Base-by-base conservation (phyloP, 805 yeast genomes). In the Cyberlindnera meyerae region DNA sequence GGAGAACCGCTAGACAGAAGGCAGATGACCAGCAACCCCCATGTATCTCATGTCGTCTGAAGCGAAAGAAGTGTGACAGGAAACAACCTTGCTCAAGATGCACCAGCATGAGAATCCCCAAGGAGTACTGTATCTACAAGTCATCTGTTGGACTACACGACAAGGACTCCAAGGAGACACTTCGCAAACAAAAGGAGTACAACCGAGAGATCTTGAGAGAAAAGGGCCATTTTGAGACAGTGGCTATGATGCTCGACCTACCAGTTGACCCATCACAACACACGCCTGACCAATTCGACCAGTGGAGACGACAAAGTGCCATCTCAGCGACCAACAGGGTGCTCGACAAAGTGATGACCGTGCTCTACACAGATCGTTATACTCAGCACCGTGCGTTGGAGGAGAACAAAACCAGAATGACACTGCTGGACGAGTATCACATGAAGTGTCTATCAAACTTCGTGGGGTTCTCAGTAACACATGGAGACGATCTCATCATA, bases 1-100 rank as follows among this genome's bases (percentile, higher is more conserved):
- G n/a, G n/a, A n/a, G n/a, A n/a, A n/a, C n/a, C n/a, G n/a, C n/a
- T n/a, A n/a, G n/a, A n/a, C n/a, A n/a, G n/a, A n/a, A n/a, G n/a
- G n/a, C n/a, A n/a, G n/a, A n/a, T n/a, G n/a, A n/a, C n/a, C n/a
- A n/a, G n/a, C n/a, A n/a, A n/a, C n/a, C n/a, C n/a, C 36, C 36
- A 8, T 33, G 36, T 14, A 33, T 33, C n/a, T 33, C 36, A 15
- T 35, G 38, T 20, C 38, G 38, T 8, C 29, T 35, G 2, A 27
- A 32, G 24, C 21, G 38, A 9, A 35, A 35, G 30, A 29, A 29
- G 29, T 35, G 37, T 15, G 38, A 35, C 33, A 22, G 30, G 17
- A 14, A 2, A n/a, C 29, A 29, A 2, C 14, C 17, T 18, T 35
- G 38, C 18, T 14, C 27, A 3, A 17, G 38, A 6, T 35, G 38